Base-by-base conservation (phyloP, 176 grass and related monocot genomes). In the Carex cristatella region DNA sequence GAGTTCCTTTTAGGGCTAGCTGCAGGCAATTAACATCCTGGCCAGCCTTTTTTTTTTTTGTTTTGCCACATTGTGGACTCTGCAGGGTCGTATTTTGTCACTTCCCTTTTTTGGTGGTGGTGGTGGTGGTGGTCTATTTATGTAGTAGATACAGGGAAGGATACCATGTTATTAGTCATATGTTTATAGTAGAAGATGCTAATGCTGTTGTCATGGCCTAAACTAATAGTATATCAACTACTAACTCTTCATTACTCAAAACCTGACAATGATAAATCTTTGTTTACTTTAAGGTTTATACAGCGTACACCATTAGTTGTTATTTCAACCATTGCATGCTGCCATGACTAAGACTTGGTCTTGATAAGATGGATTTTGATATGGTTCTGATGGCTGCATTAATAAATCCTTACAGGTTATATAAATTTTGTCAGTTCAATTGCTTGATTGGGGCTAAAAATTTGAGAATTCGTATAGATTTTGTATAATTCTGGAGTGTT, bases 111-210 rank as follows among this genome's bases (percentile, higher is more conserved):
- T 54, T 54, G 33, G 33, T 38, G 37, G 32, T 37, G 35, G 32
- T 37, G 35, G 4, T 40, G 27, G 73, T 19, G 72, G 55, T 77
- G 27, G 49, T 51, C 46, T 77, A 56, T 77, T 77, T 77, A 56
- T 77, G 49, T 31, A 56, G 73, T 77, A 77, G 73, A 77, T 55
- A 76, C 23, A 40, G 38, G 38, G 38, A 40, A 76, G 11, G 46
- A 76, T 53, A 55, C 33, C 48, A 55, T 77, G 48, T 77, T 27
- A 54, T 10, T 55, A 56, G 46, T 55, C 72, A 32, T 19, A 31
- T 77, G 49, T 77, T 77, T 56, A 77, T 77, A 77, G 48, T 54
- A 77, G 73, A 77, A 32, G 48, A 56, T 55, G 49, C 27, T 56
- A 77, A 77, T 77, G 27, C 4, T 56, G 4, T 77, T 77, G 23